Conservation (phyloP, 2,329 filamentous ascomycete genomes). For the Colletotrichum scovillei region DNA sequence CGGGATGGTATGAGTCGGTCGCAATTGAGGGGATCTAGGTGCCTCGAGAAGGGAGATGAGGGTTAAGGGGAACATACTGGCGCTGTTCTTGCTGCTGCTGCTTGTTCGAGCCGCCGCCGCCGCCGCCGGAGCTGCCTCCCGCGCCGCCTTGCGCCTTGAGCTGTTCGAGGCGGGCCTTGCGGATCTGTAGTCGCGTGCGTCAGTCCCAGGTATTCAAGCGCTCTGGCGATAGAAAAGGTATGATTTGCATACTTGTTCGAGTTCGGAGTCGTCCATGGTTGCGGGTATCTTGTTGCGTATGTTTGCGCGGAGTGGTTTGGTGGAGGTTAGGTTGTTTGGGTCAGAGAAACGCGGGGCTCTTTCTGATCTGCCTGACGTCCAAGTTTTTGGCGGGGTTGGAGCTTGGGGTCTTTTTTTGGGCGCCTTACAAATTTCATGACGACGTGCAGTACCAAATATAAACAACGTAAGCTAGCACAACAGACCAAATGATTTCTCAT, state of each 20-base stretch:
- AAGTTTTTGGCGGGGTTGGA: slow-evolving; percentile 35
- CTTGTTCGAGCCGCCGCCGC: slow-evolving; percentile 58
- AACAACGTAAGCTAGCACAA: background rate
- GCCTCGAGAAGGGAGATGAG: background rate
- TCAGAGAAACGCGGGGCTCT: slow-evolving; percentile 29
- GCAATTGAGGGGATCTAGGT: too few relatives aligned
- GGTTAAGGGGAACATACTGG: slow-evolving; percentile 44
- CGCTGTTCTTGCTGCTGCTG: slow-evolving; percentile 70
- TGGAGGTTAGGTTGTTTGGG: slow-evolving; percentile 18
- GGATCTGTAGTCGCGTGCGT: slow-evolving; percentile 69
- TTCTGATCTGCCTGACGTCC: slow-evolving; percentile 22
- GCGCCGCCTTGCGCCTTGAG: slow-evolving; percentile 78
- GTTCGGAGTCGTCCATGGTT: slow-evolving; percentile 56
- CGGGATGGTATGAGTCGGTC: too few relatives aligned
- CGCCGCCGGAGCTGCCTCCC: slow-evolving; percentile 54
- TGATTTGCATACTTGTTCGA: slow-evolving; percentile 47
- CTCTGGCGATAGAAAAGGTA: too few relatives aligned
- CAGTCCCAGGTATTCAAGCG: background rate
- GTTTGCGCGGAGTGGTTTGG: slow-evolving; percentile 17
- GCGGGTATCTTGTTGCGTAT: background rate
- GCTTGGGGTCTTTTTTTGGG: background rate
- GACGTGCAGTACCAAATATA: background rate
- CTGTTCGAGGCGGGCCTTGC: slow-evolving; percentile 92
- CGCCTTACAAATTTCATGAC: slow-evolving; percentile 21
- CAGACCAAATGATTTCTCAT: background rate